A percentile compares a stretch with the other conserved stretches of the same genome.
phyloP scores from a whole-genome alignment of 768 basidiomycete genomes.

The Lactarius hengduanensis region DNA sequence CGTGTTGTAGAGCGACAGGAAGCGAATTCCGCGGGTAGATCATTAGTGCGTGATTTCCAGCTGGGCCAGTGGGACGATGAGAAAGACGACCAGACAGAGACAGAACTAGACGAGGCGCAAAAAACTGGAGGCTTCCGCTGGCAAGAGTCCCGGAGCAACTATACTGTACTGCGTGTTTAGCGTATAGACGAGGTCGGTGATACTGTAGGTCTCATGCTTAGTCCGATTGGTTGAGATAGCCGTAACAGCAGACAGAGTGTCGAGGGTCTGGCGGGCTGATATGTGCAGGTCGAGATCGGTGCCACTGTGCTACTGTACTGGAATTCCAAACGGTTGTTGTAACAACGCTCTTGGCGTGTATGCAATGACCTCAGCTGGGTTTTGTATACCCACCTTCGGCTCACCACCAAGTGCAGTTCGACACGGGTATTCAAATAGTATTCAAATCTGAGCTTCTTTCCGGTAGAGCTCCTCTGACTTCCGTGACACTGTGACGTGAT shows the following conservation, averaged over 20 bases:
- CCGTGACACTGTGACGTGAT: no score
- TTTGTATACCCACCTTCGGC: neutral
- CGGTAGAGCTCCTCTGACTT: neutral
- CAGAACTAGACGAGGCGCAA: neutral
- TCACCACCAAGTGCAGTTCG: neutral
- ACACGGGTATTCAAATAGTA: neutral
- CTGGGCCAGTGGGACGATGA: neutral
- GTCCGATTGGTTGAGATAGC: neutral
- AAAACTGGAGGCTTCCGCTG: neutral
- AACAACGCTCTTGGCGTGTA: neutral
- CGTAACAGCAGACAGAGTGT: neutral
- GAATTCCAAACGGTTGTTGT: neutral
- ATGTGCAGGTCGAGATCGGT: neutral
- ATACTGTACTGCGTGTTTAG: neutral
- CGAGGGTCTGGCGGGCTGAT: neutral
- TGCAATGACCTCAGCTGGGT: neutral
- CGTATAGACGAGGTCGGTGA: neutral
- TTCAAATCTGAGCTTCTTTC: no score
- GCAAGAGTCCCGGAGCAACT: neutral
- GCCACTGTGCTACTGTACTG: neutral
- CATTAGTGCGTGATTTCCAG: slow-evolving; percentile 8
- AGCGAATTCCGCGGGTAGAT: neutral
- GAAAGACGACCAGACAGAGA: neutral
- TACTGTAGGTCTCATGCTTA: neutral
- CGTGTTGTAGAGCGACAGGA: neutral